Evolutionary conservation across 805 yeast species (phyloP).

Genomic region (Isabelozyma heimii): DNA sequence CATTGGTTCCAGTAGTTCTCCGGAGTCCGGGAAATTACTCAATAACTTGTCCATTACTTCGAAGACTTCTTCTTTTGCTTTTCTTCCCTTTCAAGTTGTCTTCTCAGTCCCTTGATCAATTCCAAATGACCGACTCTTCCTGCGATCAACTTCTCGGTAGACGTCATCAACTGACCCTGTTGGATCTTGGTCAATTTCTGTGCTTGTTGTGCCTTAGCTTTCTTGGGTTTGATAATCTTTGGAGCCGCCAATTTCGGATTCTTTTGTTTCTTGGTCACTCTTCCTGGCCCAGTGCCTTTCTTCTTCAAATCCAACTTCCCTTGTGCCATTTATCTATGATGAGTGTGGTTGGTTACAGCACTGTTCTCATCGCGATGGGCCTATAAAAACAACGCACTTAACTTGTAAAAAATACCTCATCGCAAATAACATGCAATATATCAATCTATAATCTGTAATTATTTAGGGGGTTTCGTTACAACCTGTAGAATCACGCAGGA

Average conservation of each 20-base stretch:
- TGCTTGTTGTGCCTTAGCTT: slow-evolving; percentile 44
- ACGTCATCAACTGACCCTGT: slow-evolving; percentile 48
- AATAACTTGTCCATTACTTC: not conserved
- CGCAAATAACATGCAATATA: too few species aligned
- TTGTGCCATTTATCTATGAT: slow-evolving; percentile 56
- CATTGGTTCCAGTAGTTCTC: not conserved
- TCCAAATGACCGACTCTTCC: slow-evolving; percentile 94
- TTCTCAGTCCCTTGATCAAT: slow-evolving; percentile 83
- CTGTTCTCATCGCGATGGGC: not conserved
- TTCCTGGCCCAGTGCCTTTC: slow-evolving; percentile 38
- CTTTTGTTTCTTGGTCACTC: slow-evolving; percentile 63
- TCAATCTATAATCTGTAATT: too few species aligned
- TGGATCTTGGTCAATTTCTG: slow-evolving; percentile 59
- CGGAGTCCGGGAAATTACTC: not conserved
- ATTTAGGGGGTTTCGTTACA: too few species aligned
- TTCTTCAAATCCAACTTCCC: slow-evolving; percentile 61
- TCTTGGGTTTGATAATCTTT: slow-evolving; percentile 64
- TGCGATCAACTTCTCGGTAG: slow-evolving; percentile 84
- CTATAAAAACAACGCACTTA: not conserved
- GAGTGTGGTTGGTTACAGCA: too few species aligned
- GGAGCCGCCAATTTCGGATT: slow-evolving; percentile 73
- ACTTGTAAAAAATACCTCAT: too few species aligned
- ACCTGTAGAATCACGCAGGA: not conserved
- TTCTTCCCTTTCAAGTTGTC: slow-evolving; percentile 67
- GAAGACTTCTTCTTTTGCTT: slow-evolving; percentile 29